Percentiles rank a stretch among this genome's conserved stretches.
Evolutionary conservation across 164 flowering plant species (phyloP).

Genomic region (Umbilicus rupestris): DNA sequence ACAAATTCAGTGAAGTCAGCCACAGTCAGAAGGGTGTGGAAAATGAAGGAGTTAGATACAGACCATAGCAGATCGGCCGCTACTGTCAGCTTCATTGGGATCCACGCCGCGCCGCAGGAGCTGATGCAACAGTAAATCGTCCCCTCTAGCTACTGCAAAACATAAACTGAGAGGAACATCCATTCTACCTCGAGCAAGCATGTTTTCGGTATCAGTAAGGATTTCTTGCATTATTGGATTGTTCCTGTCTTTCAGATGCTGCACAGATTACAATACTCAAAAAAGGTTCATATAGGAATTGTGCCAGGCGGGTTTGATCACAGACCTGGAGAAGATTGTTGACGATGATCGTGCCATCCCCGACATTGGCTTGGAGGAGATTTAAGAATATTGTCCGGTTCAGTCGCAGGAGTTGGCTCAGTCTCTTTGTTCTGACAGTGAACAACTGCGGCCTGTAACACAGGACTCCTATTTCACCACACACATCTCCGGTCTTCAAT

Average conservation of each 20-base stretch:
- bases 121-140: constrained; percentile 39
- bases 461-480: constrained; percentile 41
- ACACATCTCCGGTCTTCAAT: constrained; percentile 31
- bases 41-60: not conserved
- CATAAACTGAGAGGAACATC: constrained; percentile 50
- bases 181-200: constrained; percentile 45
- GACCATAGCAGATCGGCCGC: constrained; percentile 47
- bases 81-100: constrained; percentile 46
- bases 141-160: constrained; percentile 49
- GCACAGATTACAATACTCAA: constrained; percentile 12
- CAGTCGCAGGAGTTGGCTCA: constrained; percentile 41
- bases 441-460: constrained; percentile 45
- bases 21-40: not conserved
- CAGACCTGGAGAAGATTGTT: constrained; percentile 45
- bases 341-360: constrained; percentile 44
- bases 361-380: constrained; percentile 41
- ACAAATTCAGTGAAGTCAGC: not conserved
- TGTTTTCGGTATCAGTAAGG: constrained; percentile 32
- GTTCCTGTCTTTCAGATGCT: constrained; percentile 43
- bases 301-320: not conserved
- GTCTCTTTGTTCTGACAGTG: constrained; percentile 36
- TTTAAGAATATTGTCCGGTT: constrained; percentile 34
- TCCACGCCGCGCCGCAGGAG: constrained; percentile 44
- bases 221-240: constrained; percentile 35
- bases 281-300: too few species aligned